Evolutionary conservation across 140 eudicot species (phyloP).

Genomic region (Bidens hawaiensis): DNA sequence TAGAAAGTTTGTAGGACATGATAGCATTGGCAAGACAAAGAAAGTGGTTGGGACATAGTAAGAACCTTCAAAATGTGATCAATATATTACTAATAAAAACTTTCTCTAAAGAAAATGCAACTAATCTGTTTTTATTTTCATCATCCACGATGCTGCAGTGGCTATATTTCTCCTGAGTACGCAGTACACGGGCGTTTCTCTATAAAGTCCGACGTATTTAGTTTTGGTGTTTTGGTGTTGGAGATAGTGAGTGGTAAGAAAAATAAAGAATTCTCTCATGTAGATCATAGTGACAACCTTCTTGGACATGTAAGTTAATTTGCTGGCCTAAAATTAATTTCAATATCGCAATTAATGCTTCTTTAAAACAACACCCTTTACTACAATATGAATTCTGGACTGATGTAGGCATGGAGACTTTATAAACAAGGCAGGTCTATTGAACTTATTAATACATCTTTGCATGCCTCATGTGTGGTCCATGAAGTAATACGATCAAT

Average conservation of each 20-base stretch:
- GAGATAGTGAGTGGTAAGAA: slow-evolving; percentile 26
- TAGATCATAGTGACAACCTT: neutral
- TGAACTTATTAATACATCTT: too few species aligned
- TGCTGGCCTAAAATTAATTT: neutral
- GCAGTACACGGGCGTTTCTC: slow-evolving; percentile 21
- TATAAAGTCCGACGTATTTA: slow-evolving; percentile 26
- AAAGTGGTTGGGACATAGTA: slow-evolving; percentile 22
- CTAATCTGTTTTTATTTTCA: too few species aligned
- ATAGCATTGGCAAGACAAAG: slow-evolving; percentile 17
- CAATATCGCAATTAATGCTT: neutral
- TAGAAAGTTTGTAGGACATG: slow-evolving; percentile 25
- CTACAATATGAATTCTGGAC: neutral
- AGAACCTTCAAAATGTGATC: too few species aligned
- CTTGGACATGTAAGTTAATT: slow-evolving; percentile 8
- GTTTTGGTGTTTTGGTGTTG: slow-evolving; percentile 23
- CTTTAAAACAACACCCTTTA: neutral
- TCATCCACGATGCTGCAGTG: neutral
- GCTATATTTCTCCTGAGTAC: slow-evolving; percentile 4
- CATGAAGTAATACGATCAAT: too few species aligned
- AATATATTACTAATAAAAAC: neutral
- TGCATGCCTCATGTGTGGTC: too few species aligned
- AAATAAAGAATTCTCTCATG: slow-evolving; percentile 15
- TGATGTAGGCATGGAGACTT: too few species aligned
- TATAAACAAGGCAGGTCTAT: too few species aligned
- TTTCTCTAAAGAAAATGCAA: too few species aligned